These are phyloP conservation scores for Globisporangium abappressorium DNA, from an alignment of 352 stramenopile species.

Conservation along the genomic window DNA sequence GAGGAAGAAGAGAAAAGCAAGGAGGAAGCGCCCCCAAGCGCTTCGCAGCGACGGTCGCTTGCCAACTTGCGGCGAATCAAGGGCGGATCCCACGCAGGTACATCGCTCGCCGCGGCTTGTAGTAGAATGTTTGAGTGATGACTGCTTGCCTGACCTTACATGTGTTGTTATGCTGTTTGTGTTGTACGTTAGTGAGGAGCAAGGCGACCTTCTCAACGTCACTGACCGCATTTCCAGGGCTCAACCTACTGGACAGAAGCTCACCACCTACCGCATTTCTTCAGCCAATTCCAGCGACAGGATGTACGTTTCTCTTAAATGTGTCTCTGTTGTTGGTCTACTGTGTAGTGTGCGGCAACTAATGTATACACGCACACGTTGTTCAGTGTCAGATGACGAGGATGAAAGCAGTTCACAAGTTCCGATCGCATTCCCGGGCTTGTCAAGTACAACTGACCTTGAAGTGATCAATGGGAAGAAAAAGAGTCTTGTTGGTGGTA, in stretches of 20 bases:
- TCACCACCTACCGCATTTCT: neutral
- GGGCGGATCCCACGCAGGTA: neutral
- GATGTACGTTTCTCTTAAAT: neutral
- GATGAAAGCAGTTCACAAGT: neutral
- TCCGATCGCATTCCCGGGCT: constrained; percentile 6
- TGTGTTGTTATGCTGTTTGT: neutral
- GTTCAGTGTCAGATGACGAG: neutral
- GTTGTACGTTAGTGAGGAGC: neutral
- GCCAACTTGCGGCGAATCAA: constrained; percentile 2
- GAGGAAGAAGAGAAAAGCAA: constrained; percentile 7
- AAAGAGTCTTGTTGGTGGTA: neutral
- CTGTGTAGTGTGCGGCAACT: neutral
- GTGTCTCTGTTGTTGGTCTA: neutral
- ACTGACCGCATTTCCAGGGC: neutral
- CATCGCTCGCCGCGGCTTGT: too few relatives aligned
- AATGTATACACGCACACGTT: neutral
- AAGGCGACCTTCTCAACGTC: neutral
- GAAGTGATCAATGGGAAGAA: neutral
- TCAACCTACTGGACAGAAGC: neutral
- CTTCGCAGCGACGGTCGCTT: neutral
- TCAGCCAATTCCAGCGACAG: neutral
- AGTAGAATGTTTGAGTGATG: neutral
- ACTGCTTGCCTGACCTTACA: neutral
- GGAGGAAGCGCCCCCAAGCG: neutral
- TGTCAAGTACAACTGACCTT: neutral